Percentiles rank a stretch among this genome's conserved stretches.
Evolutionary conservation across 2,329 filamentous ascomycete genomes (phyloP).

Genomic region (Bipolaris cookei): DNA sequence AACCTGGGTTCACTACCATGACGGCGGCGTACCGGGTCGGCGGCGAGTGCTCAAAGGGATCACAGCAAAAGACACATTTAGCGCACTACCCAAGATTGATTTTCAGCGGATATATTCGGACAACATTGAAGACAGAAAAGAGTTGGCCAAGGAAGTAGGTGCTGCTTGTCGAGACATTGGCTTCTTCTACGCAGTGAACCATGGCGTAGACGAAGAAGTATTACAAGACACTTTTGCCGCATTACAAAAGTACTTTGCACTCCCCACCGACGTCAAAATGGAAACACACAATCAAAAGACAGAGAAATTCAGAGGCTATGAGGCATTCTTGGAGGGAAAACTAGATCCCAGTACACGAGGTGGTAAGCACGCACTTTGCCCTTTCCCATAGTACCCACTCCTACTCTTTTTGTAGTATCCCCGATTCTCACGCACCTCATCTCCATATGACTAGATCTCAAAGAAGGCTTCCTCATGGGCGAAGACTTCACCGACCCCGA

Average conservation of each 20-base stretch:
- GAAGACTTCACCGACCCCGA: constrained; percentile 45
- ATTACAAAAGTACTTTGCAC: constrained; percentile 40
- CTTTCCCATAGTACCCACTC: too few relatives aligned
- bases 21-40: constrained; percentile 39
- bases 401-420: background rate
- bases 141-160: constrained; percentile 39
- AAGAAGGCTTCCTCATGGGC: constrained; percentile 47
- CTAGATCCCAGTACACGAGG: constrained; percentile 45
- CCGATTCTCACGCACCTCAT: background rate
- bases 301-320: constrained; percentile 45
- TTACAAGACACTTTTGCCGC: constrained; percentile 40
- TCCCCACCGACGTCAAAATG: constrained; percentile 46
- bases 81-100: constrained; percentile 38
- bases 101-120: constrained; percentile 40
- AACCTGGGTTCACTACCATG: constrained; percentile 40
- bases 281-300: constrained; percentile 46
- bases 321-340: constrained; percentile 47
- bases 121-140: constrained; percentile 30
- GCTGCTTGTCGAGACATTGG: constrained; percentile 43
- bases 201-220: constrained; percentile 37
- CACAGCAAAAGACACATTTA: constrained; percentile 35
- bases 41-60: constrained; percentile 35
- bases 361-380: constrained; percentile 22
- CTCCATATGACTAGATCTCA: constrained; percentile 30
- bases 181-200: constrained; percentile 45